These are phyloP conservation scores for Gillenia trifoliata DNA, from an alignment of 306 rosid genomes.

Conservation along the genomic window DNA sequence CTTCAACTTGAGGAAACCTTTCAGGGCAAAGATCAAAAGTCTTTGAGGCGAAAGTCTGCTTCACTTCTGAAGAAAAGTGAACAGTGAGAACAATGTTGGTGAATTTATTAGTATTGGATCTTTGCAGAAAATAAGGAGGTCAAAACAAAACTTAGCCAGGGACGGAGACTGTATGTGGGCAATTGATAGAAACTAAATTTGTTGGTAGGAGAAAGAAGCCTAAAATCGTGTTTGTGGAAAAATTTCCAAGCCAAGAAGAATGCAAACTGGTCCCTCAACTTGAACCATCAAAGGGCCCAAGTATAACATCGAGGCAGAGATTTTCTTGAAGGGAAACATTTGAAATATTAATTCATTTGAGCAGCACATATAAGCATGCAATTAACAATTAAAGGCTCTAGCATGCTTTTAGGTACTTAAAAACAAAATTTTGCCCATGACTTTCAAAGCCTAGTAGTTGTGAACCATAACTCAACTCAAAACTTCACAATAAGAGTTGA, in stretches of 20 bases:
- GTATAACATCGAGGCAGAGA: background rate
- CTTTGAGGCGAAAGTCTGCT: conserved; percentile 2
- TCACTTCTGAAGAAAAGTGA: background rate
- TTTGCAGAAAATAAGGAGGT: background rate
- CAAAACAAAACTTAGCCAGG: background rate
- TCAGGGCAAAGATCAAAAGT: background rate
- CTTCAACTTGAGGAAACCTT: conserved; percentile 17
- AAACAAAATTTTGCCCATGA: too few relatives aligned
- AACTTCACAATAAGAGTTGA: too few relatives aligned
- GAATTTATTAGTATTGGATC: conserved; percentile 2
- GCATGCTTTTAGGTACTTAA: too few relatives aligned
- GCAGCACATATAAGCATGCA: too few relatives aligned
- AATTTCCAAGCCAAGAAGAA: background rate
- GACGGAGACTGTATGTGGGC: background rate
- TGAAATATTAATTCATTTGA: too few relatives aligned
- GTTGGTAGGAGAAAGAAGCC: background rate
- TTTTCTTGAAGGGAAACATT: too few relatives aligned
- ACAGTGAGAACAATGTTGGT: background rate
- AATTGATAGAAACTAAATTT: background rate
- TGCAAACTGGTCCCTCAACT: background rate
- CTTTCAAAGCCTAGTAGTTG: too few relatives aligned
- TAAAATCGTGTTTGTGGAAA: background rate
- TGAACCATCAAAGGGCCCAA: background rate
- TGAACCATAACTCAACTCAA: too few relatives aligned
- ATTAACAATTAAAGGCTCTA: too few relatives aligned